Percentiles rank a stretch among this genome's conserved stretches.
Conservation (phyloP, 257 asterid genomes). For the Solanum dulcamara region DNA sequence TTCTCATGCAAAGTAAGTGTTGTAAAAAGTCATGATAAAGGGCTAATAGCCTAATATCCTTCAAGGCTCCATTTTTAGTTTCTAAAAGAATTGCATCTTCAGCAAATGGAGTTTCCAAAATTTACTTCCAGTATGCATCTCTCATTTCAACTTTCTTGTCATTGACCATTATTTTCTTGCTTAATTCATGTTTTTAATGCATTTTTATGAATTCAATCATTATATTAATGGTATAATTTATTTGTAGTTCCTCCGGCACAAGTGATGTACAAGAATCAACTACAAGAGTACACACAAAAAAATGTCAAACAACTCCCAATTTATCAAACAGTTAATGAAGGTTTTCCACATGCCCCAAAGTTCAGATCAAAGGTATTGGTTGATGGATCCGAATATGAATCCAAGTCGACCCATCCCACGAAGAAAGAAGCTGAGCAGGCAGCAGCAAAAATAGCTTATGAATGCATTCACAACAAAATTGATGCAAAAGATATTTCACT, state of each 20-base stretch:
- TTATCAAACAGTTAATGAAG: slow-evolving; percentile 13
- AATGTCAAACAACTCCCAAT: slow-evolving; percentile 4
- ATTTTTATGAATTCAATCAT: neutral
- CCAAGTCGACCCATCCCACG: slow-evolving; percentile 1
- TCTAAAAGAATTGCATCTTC: neutral
- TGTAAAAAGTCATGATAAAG: neutral
- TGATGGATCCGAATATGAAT: neutral
- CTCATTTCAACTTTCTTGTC: neutral
- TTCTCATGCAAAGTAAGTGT: neutral
- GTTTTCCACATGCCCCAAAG: slow-evolving; percentile 14
- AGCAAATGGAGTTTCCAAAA: neutral
- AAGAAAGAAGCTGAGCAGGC: slow-evolving; percentile 17
- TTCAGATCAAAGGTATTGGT: slow-evolving; percentile 12
- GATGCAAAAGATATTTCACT: neutral
- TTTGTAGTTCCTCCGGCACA: neutral
- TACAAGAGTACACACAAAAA: slow-evolving; percentile 18
- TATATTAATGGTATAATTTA: neutral
- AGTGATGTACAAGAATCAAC: slow-evolving; percentile 10
- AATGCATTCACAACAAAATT: neutral
- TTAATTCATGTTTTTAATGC: neutral
- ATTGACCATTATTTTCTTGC: neutral
- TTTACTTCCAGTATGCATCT: neutral
- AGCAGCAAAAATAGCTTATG: slow-evolving; percentile 17
- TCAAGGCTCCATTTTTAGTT: neutral
- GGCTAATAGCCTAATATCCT: neutral